These are phyloP conservation scores for Chaetomium globosum DNA, from an alignment of 2,329 filamentous ascomycete genomes.

Conservation along the genomic window DNA sequence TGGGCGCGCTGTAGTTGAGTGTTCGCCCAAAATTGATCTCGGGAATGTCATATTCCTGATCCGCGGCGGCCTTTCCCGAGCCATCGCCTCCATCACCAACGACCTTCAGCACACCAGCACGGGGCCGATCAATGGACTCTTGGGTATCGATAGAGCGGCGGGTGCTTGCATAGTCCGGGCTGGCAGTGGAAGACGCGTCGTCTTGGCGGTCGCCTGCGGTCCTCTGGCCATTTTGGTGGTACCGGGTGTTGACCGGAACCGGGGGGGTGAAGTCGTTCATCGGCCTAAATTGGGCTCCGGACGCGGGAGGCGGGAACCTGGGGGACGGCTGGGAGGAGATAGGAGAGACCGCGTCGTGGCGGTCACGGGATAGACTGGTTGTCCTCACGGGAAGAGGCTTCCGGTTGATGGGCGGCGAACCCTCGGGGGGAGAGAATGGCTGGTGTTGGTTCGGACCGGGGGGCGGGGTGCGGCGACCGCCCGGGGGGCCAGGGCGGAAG, in stretches of 20 bases:
- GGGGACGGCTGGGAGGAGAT: conserved; percentile 32
- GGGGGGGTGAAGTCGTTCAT: conserved; percentile 10
- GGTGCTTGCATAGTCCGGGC: conserved; percentile 79
- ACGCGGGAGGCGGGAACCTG: neutral
- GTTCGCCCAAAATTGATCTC: conserved; percentile 86
- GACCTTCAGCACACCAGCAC: conserved; percentile 79
- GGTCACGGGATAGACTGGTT: conserved; percentile 34
- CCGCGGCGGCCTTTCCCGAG: conserved; percentile 35
- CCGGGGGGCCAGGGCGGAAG: conserved; percentile 40
- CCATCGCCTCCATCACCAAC: conserved; percentile 58
- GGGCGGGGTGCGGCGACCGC: conserved; percentile 34
- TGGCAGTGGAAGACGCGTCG: conserved; percentile 65
- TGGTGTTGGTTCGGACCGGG: conserved; percentile 27
- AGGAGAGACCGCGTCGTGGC: conserved; percentile 30
- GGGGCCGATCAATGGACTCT: conserved; percentile 64
- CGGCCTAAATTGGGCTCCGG: conserved; percentile 1
- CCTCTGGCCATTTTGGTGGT: conserved; percentile 43
- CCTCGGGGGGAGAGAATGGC: conserved; percentile 30
- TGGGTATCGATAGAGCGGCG: conserved; percentile 55
- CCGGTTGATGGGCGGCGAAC: conserved; percentile 38
- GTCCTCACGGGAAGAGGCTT: conserved; percentile 41
- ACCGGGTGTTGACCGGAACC: conserved; percentile 29
- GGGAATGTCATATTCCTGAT: conserved; percentile 61
- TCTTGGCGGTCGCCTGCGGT: conserved; percentile 45
- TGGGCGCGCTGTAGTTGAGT: conserved; percentile 59